Evolutionary conservation across 352 stramenopile genomes (phyloP).

Genomic region (Phytophthora kernoviae): DNA sequence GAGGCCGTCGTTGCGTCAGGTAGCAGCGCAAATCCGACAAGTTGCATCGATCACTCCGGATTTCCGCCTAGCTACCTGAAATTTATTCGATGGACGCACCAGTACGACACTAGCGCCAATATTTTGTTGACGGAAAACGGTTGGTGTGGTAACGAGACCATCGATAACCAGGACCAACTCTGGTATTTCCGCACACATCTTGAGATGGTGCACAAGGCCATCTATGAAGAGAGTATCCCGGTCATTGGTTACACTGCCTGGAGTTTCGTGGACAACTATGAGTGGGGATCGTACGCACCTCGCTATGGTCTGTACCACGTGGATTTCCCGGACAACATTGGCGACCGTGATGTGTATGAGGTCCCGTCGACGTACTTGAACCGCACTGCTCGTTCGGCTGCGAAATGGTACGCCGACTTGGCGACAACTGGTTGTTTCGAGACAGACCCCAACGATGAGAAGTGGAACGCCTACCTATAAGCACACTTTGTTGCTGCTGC

Average conservation of each 20-base stretch:
- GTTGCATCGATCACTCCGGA: slow-evolving; percentile 31
- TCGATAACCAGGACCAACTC: slow-evolving; percentile 62
- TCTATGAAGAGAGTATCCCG: slow-evolving; percentile 52
- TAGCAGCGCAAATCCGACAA: slow-evolving; percentile 24
- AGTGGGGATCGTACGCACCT: slow-evolving; percentile 39
- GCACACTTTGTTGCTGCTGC: too few relatives aligned
- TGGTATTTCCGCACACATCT: slow-evolving; percentile 63
- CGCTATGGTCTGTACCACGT: slow-evolving; percentile 71
- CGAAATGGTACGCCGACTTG: slow-evolving; percentile 39
- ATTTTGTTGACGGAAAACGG: slow-evolving; percentile 73
- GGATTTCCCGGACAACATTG: slow-evolving; percentile 53
- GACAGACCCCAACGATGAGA: slow-evolving; percentile 27
- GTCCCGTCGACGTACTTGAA: slow-evolving; percentile 32
- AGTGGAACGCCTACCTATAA: slow-evolving; percentile 13
- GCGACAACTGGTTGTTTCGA: slow-evolving; percentile 31
- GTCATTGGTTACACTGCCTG: slow-evolving; percentile 92
- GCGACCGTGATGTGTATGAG: slow-evolving; percentile 23
- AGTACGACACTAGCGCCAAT: slow-evolving; percentile 37
- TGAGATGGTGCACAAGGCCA: slow-evolving; percentile 55
- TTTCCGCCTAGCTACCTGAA: slow-evolving; percentile 59
- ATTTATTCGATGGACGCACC: slow-evolving; percentile 52
- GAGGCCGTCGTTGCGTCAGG: slow-evolving; percentile 36
- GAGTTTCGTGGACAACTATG: slow-evolving; percentile 50
- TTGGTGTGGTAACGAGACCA: slow-evolving; percentile 62
- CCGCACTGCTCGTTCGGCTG: slow-evolving; percentile 46